Evolutionary conservation across 306 rosid species (phyloP).

Genomic region (Lithocarpus polystachyus): DNA sequence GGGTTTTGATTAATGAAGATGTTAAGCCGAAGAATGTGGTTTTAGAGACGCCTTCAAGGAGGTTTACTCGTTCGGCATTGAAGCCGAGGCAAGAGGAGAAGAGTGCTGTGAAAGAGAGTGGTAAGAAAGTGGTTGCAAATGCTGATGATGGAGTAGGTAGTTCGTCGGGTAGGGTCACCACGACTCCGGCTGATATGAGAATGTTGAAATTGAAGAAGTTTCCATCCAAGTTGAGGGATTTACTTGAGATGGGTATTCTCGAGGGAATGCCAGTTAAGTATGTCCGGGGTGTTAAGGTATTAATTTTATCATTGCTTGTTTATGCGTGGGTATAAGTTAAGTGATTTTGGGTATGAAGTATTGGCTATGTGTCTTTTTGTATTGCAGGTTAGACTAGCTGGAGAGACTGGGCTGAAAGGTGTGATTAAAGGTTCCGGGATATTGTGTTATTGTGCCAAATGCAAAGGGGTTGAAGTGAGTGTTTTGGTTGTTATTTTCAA

Average conservation of each 20-base stretch:
- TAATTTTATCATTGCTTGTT: background rate
- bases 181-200: conserved; percentile 11
- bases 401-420: conserved; percentile 61
- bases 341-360: background rate
- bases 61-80: conserved; percentile 68
- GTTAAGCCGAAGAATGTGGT: background rate
- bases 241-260: conserved; percentile 73
- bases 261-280: conserved; percentile 79
- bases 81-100: conserved; percentile 35
- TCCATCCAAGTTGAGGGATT: conserved; percentile 67
- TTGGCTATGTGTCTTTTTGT: background rate
- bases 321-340: background rate
- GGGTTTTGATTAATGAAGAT: background rate
- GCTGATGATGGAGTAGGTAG: conserved; percentile 4
- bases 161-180: background rate
- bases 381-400: conserved; percentile 50
- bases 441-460: conserved; percentile 55
- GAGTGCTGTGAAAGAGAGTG: conserved; percentile 4
- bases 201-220: conserved; percentile 47
- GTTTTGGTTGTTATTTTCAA: background rate
- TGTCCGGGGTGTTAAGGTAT: conserved; percentile 68
- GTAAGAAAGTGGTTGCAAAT: conserved; percentile 5
- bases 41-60: conserved; percentile 34
- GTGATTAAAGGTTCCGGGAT: conserved; percentile 56
- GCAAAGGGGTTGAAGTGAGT: conserved; percentile 70